Conservation (phyloP, 768 basidiomycete genomes). For the Xerocomus spinulosus region DNA sequence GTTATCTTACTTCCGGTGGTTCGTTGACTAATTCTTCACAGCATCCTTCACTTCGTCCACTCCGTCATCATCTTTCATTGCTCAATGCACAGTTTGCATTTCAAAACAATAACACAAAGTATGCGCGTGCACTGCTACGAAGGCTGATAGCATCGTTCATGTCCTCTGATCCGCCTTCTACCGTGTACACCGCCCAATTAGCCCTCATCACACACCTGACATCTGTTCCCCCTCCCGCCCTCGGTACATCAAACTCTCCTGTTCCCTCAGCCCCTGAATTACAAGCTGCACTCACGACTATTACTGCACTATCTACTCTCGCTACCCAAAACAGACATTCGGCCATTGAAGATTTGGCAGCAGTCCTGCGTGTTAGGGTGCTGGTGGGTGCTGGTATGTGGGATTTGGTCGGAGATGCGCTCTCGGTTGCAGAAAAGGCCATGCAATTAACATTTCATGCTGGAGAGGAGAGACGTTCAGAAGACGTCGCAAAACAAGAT, state of each 20-base stretch:
- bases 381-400: conserved; percentile 53
- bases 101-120: conserved; percentile 50
- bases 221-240: conserved; percentile 11
- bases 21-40: conserved; percentile 21
- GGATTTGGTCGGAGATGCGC: conserved; percentile 45
- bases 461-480: conserved; percentile 6
- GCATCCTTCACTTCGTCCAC: conserved; percentile 63
- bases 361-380: conserved; percentile 53
- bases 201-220: conserved; percentile 46
- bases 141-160: conserved; percentile 46
- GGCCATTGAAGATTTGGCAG: conserved; percentile 45
- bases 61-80: conserved; percentile 54
- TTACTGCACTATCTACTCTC: conserved; percentile 32
- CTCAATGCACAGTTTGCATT: conserved; percentile 54
- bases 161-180: conserved; percentile 47
- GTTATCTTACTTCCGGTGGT: not conserved
- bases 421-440: conserved; percentile 46
- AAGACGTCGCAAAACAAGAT: conserved; percentile 10
- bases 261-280: conserved; percentile 15
- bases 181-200: conserved; percentile 53
- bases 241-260: conserved; percentile 1
- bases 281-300: conserved; percentile 30
- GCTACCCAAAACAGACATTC: conserved; percentile 34
- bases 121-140: conserved; percentile 54
- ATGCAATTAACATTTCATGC: conserved; percentile 38